Conservation (phyloP, 2,329 filamentous ascomycete genomes). For the Cladophialophora exuberans region DNA sequence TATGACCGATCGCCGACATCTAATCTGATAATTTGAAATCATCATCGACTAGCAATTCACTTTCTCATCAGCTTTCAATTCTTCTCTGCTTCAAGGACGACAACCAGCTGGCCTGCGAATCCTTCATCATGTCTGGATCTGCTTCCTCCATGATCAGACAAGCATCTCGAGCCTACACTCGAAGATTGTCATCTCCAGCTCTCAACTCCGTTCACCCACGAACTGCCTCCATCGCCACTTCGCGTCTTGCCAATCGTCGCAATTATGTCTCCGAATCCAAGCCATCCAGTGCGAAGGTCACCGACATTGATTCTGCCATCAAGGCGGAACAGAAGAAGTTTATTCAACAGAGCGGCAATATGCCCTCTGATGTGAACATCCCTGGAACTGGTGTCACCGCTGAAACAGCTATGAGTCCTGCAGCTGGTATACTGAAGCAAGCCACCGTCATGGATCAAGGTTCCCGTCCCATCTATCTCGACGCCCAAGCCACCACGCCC, state of each 20-base stretch:
- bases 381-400: slow-evolving; percentile 61
- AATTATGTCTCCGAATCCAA: slow-evolving; percentile 84
- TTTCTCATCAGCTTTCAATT: not conserved
- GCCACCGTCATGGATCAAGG: slow-evolving; percentile 93
- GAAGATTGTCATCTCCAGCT: slow-evolving; percentile 49
- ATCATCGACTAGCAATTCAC: not conserved
- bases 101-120: slow-evolving; percentile 24
- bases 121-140: slow-evolving; percentile 62
- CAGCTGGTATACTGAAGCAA: slow-evolving; percentile 82
- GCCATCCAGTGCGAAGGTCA: slow-evolving; percentile 77
- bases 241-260: slow-evolving; percentile 51
- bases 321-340: slow-evolving; percentile 85
- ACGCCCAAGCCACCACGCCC: slow-evolving; percentile 97
- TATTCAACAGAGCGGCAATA: slow-evolving; percentile 58
- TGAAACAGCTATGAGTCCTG: slow-evolving; percentile 77
- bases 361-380: slow-evolving; percentile 61
- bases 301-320: slow-evolving; percentile 75
- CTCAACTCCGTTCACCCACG: slow-evolving; percentile 39
- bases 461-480: slow-evolving; percentile 91
- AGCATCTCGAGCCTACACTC: slow-evolving; percentile 64
- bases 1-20: too few relatives aligned
- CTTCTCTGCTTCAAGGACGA: not conserved
- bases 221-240: slow-evolving; percentile 44
- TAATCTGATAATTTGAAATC: slow-evolving; percentile 17
- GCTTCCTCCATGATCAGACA: slow-evolving; percentile 74